Conservation (phyloP, 2,329 filamentous ascomycete genomes). For the Xylariaceae sp. region DNA sequence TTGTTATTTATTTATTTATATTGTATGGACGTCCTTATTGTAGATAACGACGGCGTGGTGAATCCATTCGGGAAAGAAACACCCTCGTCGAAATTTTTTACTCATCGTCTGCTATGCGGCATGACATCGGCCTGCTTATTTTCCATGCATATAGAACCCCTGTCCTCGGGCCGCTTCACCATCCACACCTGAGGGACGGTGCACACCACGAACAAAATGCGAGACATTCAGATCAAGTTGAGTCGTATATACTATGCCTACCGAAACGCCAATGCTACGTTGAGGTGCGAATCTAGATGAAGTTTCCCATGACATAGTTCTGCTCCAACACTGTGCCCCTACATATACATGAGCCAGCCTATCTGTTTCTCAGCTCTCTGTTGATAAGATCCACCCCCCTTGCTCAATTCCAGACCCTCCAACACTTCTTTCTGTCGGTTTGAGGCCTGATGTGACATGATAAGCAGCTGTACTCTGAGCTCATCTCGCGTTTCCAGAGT, state of each 20-base stretch:
- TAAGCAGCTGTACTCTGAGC: neutral
- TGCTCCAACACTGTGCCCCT: neutral
- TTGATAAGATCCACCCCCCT: no score
- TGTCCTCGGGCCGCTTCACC: no score
- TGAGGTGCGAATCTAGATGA: constrained; percentile 26
- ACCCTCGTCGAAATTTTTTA: no score
- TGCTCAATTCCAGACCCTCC: no score
- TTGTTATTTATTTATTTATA: no score
- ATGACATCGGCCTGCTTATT: no score
- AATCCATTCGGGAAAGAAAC: no score
- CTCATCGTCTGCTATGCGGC: no score
- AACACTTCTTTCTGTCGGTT: neutral
- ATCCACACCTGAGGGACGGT: no score
- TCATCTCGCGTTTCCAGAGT: neutral
- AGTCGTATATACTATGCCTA: constrained; percentile 9
- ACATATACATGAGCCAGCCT: neutral
- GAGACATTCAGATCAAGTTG: neutral
- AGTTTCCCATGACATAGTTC: neutral
- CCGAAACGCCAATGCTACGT: constrained; percentile 32
- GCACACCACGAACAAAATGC: neutral
- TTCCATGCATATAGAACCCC: no score
- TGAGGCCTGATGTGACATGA: neutral
- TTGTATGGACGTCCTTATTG: no score
- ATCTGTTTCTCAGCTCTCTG: neutral
- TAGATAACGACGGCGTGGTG: no score